These are phyloP conservation scores for Neurospora sp. DNA, from an alignment of 495 filamentous ascomycete species.

Conservation along the genomic window DNA sequence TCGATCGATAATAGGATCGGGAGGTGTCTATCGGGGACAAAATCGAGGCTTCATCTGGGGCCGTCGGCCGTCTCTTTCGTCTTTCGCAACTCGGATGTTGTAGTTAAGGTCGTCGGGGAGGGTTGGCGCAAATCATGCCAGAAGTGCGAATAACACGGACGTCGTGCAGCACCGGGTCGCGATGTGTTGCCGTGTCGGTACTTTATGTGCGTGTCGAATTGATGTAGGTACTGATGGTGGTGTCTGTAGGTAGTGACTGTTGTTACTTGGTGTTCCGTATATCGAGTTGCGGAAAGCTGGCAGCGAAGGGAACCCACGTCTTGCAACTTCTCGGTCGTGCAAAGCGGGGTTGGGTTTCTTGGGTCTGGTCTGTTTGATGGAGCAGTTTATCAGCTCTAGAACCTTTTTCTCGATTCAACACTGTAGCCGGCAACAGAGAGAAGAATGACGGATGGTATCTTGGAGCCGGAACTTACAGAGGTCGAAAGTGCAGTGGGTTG, in stretches of 20 bases:
- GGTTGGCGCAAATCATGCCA: conserved; percentile 6
- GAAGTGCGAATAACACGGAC: neutral
- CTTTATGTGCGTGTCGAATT: neutral
- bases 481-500: neutral
- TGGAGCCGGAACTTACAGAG: neutral
- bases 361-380: neutral
- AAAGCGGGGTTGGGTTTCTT: neutral
- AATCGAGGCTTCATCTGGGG: conserved; percentile 25
- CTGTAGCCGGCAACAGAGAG: neutral
- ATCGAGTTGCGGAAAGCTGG: neutral
- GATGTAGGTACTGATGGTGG: neutral
- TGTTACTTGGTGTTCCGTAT: neutral
- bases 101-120: neutral
- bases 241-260: neutral
- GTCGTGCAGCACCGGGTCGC: conserved; percentile 3
- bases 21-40: conserved; percentile 16
- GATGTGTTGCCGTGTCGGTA: neutral
- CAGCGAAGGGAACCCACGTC: neutral
- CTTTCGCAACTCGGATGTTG: neutral
- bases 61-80: neutral
- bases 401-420: neutral
- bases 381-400: neutral
- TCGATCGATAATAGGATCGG: conserved; percentile 3
- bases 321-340: neutral
- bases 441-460: neutral